phyloP scores from a whole-genome alignment of 2,329 filamentous ascomycete species.

The Colletotrichum eleusines region DNA sequence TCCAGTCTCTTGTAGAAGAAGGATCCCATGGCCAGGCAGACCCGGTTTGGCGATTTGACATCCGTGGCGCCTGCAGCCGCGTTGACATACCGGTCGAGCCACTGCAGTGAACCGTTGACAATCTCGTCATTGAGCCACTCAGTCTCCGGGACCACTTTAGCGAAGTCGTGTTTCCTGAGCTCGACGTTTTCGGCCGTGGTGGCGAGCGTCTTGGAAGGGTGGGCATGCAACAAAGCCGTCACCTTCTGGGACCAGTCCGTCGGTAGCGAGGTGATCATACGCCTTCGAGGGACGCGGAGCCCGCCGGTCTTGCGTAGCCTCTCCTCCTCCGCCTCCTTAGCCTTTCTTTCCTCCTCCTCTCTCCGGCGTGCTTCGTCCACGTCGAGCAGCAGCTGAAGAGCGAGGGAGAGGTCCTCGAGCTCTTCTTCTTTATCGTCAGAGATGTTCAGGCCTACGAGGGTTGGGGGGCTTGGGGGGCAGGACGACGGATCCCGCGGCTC shows the following conservation, averaged over 20 bases:
- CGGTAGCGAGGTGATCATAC: slow-evolving; percentile 28
- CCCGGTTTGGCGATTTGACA: slow-evolving; percentile 58
- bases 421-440: slow-evolving; percentile 41
- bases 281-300: slow-evolving; percentile 31
- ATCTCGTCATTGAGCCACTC: slow-evolving; percentile 84
- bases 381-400: slow-evolving; percentile 34
- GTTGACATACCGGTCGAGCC: slow-evolving; percentile 71
- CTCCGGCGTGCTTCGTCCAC: slow-evolving; percentile 32
- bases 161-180: slow-evolving; percentile 67
- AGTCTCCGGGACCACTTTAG: slow-evolving; percentile 66
- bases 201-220: slow-evolving; percentile 23
- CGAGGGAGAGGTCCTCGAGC: slow-evolving; percentile 39
- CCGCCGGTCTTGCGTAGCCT: slow-evolving; percentile 36
- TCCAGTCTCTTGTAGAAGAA: slow-evolving; percentile 73
- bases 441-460: slow-evolving; percentile 28
- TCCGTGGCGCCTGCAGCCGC: slow-evolving; percentile 64
- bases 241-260: slow-evolving; percentile 30
- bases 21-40: slow-evolving; percentile 72
- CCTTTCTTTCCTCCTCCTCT: slow-evolving; percentile 37
- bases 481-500: not conserved
- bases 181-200: slow-evolving; percentile 36
- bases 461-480: slow-evolving; percentile 19
- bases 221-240: slow-evolving; percentile 10
- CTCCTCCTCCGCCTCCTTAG: slow-evolving; percentile 14
- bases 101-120: slow-evolving; percentile 74